These are phyloP conservation scores for Parastagonospora nodorum DNA, from an alignment of 2,329 filamentous ascomycete species.

Conservation along the genomic window DNA sequence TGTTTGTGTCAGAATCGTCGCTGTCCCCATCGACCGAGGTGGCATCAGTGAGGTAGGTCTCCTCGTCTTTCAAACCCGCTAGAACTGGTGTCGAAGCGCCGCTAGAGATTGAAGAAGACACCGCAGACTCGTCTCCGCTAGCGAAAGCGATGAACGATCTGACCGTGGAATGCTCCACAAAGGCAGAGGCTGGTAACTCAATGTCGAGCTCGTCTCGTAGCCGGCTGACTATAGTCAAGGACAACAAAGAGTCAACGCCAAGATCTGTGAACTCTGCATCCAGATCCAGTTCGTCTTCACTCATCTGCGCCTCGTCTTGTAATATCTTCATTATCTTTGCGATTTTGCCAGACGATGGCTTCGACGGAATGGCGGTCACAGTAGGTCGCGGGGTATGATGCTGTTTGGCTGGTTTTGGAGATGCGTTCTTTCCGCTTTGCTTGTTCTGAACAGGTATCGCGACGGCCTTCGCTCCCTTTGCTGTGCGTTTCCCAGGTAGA, in stretches of 20 bases:
- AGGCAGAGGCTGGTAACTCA: conserved; percentile 3
- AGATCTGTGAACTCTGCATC: conserved; percentile 29
- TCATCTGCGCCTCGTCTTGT: background rate
- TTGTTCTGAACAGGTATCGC: background rate
- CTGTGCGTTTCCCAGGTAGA: background rate
- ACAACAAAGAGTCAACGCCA: conserved; percentile 28
- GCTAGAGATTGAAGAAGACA: background rate
- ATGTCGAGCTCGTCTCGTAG: conserved; percentile 30
- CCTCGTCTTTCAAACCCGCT: background rate
- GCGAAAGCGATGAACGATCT: background rate
- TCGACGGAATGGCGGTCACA: background rate
- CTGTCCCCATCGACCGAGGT: conserved; percentile 3
- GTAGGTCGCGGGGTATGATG: background rate
- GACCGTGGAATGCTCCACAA: background rate
- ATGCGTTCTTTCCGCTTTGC: background rate
- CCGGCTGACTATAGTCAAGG: conserved; percentile 20
- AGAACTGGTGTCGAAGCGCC: background rate
- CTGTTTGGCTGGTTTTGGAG: background rate
- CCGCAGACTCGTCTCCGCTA: background rate
- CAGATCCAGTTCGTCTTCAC: conserved; percentile 19
- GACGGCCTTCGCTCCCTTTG: background rate
- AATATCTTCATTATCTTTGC: conserved; percentile 8
- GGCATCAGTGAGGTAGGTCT: background rate
- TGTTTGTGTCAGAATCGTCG: background rate
- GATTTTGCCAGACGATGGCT: background rate